These are phyloP conservation scores for Leccinellum rugosiceps DNA, from an alignment of 768 basidiomycete genomes.

Conservation along the genomic window DNA sequence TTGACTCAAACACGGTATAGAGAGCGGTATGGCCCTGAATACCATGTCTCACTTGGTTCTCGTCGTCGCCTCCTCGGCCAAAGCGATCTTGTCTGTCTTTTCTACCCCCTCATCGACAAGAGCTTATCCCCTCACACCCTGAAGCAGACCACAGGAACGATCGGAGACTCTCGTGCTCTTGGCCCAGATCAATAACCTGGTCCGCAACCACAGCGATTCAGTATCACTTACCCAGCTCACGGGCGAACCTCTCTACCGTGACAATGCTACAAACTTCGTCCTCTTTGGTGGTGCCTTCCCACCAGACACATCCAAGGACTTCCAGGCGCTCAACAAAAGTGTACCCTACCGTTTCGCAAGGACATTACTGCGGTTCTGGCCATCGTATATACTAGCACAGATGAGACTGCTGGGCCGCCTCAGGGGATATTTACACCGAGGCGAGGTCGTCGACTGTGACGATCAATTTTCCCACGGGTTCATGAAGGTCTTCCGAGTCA, in stretches of 20 bases:
- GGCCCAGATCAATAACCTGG: slow-evolving; percentile 8
- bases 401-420: slow-evolving; percentile 10
- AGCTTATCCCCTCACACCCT: slow-evolving; percentile 12
- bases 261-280: slow-evolving; percentile 12
- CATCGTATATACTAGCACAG: slow-evolving; percentile 16
- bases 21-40: slow-evolving; percentile 12
- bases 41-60: slow-evolving; percentile 19
- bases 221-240: slow-evolving; percentile 17
- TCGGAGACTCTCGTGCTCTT: slow-evolving; percentile 12
- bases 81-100: slow-evolving; percentile 12
- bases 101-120: slow-evolving; percentile 17
- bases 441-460: slow-evolving; percentile 2
- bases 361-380: slow-evolving; percentile 10
- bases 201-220: neutral
- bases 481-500: slow-evolving; percentile 17
- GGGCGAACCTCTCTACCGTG: slow-evolving; percentile 19
- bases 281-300: slow-evolving; percentile 23
- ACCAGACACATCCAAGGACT: slow-evolving; percentile 18
- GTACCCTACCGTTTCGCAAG: slow-evolving; percentile 17
- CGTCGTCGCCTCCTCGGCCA: slow-evolving; percentile 12
- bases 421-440: slow-evolving; percentile 11
- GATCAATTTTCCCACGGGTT: slow-evolving; percentile 10
- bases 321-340: slow-evolving; percentile 14
- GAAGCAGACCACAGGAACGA: slow-evolving; percentile 3
- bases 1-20: slow-evolving; percentile 7